These are phyloP conservation scores for Collybia sp. DNA, from an alignment of 768 basidiomycete species.

Conservation along the genomic window DNA sequence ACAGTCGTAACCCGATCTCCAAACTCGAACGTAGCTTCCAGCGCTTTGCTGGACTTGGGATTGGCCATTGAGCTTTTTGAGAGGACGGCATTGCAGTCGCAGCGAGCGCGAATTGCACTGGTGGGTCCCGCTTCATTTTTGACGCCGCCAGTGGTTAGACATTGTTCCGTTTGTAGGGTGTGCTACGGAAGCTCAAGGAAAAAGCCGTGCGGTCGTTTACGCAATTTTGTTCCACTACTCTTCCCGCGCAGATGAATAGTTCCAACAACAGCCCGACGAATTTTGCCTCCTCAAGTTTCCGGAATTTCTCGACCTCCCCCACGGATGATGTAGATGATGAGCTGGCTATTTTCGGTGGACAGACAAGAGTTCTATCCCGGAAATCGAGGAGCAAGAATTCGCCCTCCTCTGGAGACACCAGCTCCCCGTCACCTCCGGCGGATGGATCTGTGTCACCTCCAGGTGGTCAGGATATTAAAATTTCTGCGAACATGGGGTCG, in stretches of 20 bases:
- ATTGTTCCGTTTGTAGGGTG: constrained; percentile 21
- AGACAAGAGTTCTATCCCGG: constrained; percentile 34
- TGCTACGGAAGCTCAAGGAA: constrained; percentile 40
- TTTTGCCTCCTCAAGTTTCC: not conserved
- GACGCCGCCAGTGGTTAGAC: no score
- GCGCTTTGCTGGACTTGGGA: constrained; percentile 45
- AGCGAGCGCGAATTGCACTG: constrained; percentile 42
- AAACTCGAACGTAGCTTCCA: constrained; percentile 40
- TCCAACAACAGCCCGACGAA: not conserved
- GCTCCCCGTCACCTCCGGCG: constrained; percentile 13
- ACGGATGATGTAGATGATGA: constrained; percentile 37
- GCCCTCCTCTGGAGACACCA: not conserved
- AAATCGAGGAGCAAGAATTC: constrained; percentile 9
- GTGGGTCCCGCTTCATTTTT: constrained; percentile 20
- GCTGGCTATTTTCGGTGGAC: constrained; percentile 51
- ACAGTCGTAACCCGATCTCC: constrained; percentile 58
- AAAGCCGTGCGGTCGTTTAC: constrained; percentile 35
- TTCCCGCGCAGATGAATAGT: constrained; percentile 4
- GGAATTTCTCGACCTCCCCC: not conserved
- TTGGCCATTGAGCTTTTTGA: constrained; percentile 43
- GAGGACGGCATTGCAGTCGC: constrained; percentile 35
- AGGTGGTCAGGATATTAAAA: not conserved
- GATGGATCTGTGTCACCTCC: constrained; percentile 5
- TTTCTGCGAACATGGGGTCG: not conserved
- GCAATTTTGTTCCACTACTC: constrained; percentile 15